phyloP scores from a whole-genome alignment of 2,329 filamentous ascomycete species.

The Didymella lethalis region DNA sequence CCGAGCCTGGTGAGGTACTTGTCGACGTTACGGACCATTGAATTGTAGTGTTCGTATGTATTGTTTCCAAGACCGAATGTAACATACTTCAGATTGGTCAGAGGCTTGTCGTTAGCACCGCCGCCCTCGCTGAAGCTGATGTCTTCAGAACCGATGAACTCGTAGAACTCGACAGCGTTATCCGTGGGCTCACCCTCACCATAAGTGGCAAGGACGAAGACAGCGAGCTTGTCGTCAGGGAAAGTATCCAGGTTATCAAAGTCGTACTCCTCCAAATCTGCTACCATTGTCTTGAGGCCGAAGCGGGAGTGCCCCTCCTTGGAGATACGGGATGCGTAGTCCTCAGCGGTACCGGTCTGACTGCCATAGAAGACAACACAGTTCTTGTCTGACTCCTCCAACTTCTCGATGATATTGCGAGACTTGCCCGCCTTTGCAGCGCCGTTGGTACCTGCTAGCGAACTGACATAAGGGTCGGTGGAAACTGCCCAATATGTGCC shows the following conservation, averaged over 20 bases:
- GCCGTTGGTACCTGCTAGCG: constrained; percentile 71
- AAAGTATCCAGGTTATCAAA: constrained; percentile 91
- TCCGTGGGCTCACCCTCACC: constrained; percentile 98
- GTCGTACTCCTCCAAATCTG: constrained; percentile 97
- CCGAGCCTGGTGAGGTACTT: constrained; percentile 82
- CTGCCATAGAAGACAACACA: constrained; percentile 99
- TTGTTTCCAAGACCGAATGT: constrained; percentile 98
- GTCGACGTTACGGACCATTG: constrained; percentile 93
- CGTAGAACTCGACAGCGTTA: constrained; percentile 98
- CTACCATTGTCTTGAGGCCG: constrained; percentile 97
- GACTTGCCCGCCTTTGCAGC: constrained; percentile 81
- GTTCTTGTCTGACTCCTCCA: constrained; percentile 95
- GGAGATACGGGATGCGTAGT: constrained; percentile 93
- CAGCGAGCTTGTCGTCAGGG: constrained; percentile 86
- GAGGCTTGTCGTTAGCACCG: constrained; percentile 69
- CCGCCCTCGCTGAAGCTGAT: constrained; percentile 77
- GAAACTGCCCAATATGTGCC: constrained; percentile 89
- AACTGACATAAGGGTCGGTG: constrained; percentile 86
- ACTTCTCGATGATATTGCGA: constrained; percentile 91
- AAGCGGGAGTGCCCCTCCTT: constrained; percentile 98
- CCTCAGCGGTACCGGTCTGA: constrained; percentile 96
- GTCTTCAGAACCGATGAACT: constrained; percentile 88
- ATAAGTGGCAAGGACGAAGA: constrained; percentile 97
- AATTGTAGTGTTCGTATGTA: constrained; percentile 99
- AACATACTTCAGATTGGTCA: constrained; percentile 88